A percentile compares a stretch with the other conserved stretches of the same genome.
phyloP scores from a whole-genome alignment of 345 rosid genomes.

The Gossypium anomalum region DNA sequence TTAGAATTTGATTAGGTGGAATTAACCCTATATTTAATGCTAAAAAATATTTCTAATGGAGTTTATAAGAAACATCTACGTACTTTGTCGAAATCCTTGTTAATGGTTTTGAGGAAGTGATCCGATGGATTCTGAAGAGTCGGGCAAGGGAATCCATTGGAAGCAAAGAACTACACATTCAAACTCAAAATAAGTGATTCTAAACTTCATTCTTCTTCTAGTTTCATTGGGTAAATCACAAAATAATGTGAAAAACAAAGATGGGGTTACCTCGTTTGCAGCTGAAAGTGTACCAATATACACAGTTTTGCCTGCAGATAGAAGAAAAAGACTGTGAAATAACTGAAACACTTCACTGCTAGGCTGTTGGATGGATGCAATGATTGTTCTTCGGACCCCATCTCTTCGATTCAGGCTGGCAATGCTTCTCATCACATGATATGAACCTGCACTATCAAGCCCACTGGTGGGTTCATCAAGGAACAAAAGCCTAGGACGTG shows the following conservation, averaged over 20 bases:
- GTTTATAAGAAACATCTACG: too few species aligned
- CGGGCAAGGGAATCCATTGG: constrained; percentile 47
- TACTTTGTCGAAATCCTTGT: constrained; percentile 49
- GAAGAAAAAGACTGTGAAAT: constrained; percentile 42
- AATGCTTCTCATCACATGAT: constrained; percentile 42
- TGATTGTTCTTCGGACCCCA: constrained; percentile 27
- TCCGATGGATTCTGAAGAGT: constrained; percentile 42
- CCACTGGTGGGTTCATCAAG: constrained; percentile 63
- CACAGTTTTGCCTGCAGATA: constrained; percentile 41
- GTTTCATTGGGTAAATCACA: too few species aligned
- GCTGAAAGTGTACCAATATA: constrained; percentile 43
- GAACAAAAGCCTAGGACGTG: constrained; percentile 46
- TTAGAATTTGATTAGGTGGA: too few species aligned
- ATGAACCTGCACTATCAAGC: constrained; percentile 49
- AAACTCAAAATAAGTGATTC: neutral
- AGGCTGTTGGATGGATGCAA: constrained; percentile 53
- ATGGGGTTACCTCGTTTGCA: constrained; percentile 6
- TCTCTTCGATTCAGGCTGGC: constrained; percentile 28
- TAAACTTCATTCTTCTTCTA: too few species aligned
- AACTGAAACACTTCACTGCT: constrained; percentile 44
- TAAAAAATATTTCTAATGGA: too few species aligned
- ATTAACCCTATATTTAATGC: too few species aligned
- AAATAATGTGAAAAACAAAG: too few species aligned
- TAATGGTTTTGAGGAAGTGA: constrained; percentile 43
- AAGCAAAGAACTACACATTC: constrained; percentile 38